Conservation (phyloP, 192 early-diverging fungal species). For the Podila epicladia region DNA sequence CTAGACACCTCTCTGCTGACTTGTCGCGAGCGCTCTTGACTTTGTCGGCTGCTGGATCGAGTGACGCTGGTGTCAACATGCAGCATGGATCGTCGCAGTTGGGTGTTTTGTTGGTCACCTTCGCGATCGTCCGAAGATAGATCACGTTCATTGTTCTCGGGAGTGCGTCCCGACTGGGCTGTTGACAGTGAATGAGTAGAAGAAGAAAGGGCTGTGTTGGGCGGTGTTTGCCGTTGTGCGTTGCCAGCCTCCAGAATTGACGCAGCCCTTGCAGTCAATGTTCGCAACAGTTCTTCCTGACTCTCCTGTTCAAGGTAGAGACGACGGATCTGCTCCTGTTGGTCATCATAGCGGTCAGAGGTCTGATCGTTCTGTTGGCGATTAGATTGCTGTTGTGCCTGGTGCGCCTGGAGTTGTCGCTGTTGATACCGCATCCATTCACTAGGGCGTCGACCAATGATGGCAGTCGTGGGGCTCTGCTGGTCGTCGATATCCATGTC, state of each 20-base stretch:
- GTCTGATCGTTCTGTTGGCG: background rate
- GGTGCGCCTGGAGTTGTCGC: constrained; percentile 38
- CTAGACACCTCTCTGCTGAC: background rate
- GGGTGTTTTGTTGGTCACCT: background rate
- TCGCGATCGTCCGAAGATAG: background rate
- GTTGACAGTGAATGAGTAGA: background rate
- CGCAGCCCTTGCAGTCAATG: constrained; percentile 34
- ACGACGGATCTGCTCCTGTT: constrained; percentile 36
- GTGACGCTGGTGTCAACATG: constrained; percentile 30
- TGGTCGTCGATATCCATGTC: constrained; percentile 27
- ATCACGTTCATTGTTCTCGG: background rate
- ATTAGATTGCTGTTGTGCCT: constrained; percentile 19
- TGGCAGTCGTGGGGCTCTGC: constrained; percentile 33
- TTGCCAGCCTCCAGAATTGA: constrained; percentile 8
- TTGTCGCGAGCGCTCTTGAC: constrained; percentile 11
- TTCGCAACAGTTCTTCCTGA: constrained; percentile 30
- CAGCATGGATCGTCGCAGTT: constrained; percentile 18
- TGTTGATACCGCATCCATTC: constrained; percentile 49
- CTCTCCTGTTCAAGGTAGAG: constrained; percentile 38
- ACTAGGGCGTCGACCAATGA: constrained; percentile 47
- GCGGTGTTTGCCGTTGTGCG: background rate
- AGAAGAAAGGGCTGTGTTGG: background rate
- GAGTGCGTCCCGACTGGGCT: background rate
- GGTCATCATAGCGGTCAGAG: constrained; percentile 14
- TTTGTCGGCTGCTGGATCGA: constrained; percentile 20